Evolutionary conservation across 768 basidiomycete species (phyloP).

Genomic region (Lactarius trivialis): DNA sequence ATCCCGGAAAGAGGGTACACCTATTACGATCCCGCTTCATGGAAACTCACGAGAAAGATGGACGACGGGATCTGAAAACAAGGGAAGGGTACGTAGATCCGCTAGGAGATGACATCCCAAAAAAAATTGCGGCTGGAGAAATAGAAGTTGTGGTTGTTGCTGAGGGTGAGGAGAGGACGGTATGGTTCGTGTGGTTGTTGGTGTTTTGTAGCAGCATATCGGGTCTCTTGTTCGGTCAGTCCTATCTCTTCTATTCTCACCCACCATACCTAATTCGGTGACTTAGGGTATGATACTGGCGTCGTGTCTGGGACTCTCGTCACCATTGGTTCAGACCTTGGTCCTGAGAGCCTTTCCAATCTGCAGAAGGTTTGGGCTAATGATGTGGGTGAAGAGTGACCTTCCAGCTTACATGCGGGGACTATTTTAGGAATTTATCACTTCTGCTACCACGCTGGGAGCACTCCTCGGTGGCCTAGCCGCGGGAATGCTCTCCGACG

Average conservation of each 20-base stretch:
- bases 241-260: background rate
- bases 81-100: background rate
- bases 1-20: background rate
- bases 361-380: slow-evolving; percentile 49
- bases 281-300: slow-evolving; percentile 66
- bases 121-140: slow-evolving; percentile 33
- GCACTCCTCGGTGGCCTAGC: slow-evolving; percentile 69
- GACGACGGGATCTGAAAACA: background rate
- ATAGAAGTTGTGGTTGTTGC: slow-evolving; percentile 54
- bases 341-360: slow-evolving; percentile 47
- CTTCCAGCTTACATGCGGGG: background rate
- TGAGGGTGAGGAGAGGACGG: slow-evolving; percentile 58
- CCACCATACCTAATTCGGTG: background rate
- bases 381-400: background rate
- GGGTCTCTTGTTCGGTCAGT: slow-evolving; percentile 66
- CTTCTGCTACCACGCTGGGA: slow-evolving; percentile 70
- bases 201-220: slow-evolving; percentile 69
- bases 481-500: slow-evolving; percentile 65
- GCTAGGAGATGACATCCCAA: slow-evolving; percentile 4
- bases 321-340: slow-evolving; percentile 61
- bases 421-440: slow-evolving; percentile 86
- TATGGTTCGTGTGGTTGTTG: too few relatives aligned
- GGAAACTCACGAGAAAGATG: slow-evolving; percentile 1
- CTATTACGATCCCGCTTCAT: too few relatives aligned
- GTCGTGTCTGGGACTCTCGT: slow-evolving; percentile 78